phyloP scores from a whole-genome alignment of 257 asterid genomes.

The Przewalskia tangutica region DNA sequence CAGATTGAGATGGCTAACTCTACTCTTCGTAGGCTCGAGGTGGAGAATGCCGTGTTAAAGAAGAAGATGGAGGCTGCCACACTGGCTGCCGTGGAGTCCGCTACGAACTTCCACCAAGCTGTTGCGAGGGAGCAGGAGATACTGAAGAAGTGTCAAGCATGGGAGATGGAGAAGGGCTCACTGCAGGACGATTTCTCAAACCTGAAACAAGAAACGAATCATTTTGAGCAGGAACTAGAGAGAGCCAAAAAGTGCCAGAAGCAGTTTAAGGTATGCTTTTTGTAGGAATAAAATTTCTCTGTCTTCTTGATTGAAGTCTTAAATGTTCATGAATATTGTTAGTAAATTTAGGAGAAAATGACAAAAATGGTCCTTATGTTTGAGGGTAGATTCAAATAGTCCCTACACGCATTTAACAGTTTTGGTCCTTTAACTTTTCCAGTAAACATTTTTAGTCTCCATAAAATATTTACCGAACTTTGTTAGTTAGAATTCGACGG shows the following conservation, averaged over 20 bases:
- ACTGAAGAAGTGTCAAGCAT: conserved; percentile 25
- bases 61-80: conserved; percentile 31
- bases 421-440: no score
- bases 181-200: conserved; percentile 16
- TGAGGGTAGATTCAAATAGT: no score
- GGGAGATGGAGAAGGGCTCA: conserved; percentile 31
- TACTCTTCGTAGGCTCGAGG: conserved; percentile 27
- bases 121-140: conserved; percentile 32
- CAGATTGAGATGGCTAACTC: conserved; percentile 34
- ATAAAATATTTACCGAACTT: no score
- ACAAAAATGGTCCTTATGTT: no score
- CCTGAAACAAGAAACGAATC: conserved; percentile 14
- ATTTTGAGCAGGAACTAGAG: conserved; percentile 13
- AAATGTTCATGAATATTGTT: background rate
- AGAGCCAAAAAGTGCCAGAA: conserved; percentile 29
- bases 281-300: background rate
- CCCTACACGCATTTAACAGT: no score
- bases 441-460: no score
- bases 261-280: conserved; percentile 40
- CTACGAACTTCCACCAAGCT: conserved; percentile 29
- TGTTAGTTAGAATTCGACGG: no score
- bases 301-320: background rate
- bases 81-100: conserved; percentile 13
- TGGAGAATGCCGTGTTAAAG: conserved; percentile 29
- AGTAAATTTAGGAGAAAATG: background rate